Evolutionary conservation across 1,284 basidiomycete genomes (phyloP).

Genomic region (Singerocomus rubriflavus): DNA sequence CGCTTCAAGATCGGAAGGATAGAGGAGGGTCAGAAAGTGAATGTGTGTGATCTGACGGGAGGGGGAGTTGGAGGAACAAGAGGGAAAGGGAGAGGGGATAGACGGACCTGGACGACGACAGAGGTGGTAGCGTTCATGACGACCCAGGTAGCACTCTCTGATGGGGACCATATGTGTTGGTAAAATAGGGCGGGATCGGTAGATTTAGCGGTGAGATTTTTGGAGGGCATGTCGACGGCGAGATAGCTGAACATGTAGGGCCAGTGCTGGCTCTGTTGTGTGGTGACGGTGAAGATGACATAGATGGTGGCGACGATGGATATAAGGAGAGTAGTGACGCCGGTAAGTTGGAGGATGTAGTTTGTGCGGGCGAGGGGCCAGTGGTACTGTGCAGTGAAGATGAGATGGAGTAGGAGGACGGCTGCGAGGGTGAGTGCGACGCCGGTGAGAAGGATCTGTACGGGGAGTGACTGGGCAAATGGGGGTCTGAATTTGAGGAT

Average conservation of each 20-base stretch:
- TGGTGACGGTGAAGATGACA: slow-evolving; percentile 64
- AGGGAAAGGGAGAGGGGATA: not conserved
- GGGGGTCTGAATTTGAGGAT: slow-evolving; percentile 73
- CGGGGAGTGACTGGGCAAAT: slow-evolving; percentile 84
- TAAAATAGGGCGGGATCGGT: slow-evolving; percentile 29
- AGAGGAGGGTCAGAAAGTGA: slow-evolving; percentile 95
- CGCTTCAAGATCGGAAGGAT: slow-evolving; percentile 90
- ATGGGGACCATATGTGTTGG: slow-evolving; percentile 58
- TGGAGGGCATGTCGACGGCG: slow-evolving; percentile 71
- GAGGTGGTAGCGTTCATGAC: slow-evolving; percentile 86
- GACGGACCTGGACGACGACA: slow-evolving; percentile 76
- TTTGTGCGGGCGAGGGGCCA: slow-evolving; percentile 92
- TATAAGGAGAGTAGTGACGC: slow-evolving; percentile 76
- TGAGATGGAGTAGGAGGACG: slow-evolving; percentile 88
- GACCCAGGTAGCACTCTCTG: slow-evolving; percentile 79
- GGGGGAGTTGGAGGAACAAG: not conserved
- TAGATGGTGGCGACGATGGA: slow-evolving; percentile 75
- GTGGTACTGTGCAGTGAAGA: slow-evolving; percentile 96
- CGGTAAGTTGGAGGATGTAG: slow-evolving; percentile 84
- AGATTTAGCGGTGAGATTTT: slow-evolving; percentile 18
- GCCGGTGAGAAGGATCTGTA: slow-evolving; percentile 87
- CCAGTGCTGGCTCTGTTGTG: slow-evolving; percentile 71
- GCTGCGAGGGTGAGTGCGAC: slow-evolving; percentile 84
- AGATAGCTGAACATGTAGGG: slow-evolving; percentile 96
- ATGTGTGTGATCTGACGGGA: slow-evolving; percentile 85